A percentile compares a stretch with the other conserved stretches of the same genome.
Conservation (phyloP, 2,329 filamentous ascomycete species). For the Cladophialophora exuberans region DNA sequence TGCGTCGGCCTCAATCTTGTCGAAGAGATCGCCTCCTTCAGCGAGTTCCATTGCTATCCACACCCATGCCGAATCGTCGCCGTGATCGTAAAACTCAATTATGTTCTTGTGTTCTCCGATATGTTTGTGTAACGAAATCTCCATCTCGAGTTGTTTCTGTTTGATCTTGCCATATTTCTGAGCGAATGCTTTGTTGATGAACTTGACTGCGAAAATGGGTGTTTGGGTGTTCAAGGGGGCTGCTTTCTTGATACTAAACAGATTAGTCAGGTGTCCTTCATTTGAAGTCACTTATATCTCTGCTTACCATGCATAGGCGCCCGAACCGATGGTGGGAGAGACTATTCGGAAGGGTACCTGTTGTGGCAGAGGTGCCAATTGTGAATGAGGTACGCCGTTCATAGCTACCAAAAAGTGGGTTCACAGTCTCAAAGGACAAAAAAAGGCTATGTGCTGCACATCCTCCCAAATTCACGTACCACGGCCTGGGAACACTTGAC, state of each 20-base stretch:
- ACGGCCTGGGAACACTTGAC: not conserved
- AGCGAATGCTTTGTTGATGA: conserved; percentile 97
- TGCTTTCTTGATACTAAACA: conserved; percentile 83
- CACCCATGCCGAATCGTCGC: conserved; percentile 83
- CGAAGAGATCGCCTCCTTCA: conserved; percentile 93
- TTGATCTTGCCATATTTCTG: conserved; percentile 85
- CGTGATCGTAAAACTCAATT: conserved; percentile 87
- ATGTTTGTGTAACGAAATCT: conserved; percentile 86
- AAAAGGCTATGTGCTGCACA: conserved; percentile 5
- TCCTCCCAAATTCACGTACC: not conserved
- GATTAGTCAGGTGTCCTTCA: conserved; percentile 34
- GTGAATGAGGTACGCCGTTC: conserved; percentile 63
- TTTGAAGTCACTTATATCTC: conserved; percentile 3
- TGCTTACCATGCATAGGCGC: conserved; percentile 92
- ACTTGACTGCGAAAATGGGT: conserved; percentile 94
- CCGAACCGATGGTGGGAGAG: conserved; percentile 93
- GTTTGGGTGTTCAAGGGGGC: conserved; percentile 68
- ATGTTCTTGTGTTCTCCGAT: conserved; percentile 90
- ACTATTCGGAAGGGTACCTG: conserved; percentile 86
- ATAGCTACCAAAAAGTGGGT: conserved; percentile 13
- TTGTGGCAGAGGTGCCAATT: conserved; percentile 80
- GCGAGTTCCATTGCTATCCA: conserved; percentile 99
- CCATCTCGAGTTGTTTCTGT: conserved; percentile 86
- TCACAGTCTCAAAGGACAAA: conserved; percentile 1
- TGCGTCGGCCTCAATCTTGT: conserved; percentile 98